phyloP scores from a whole-genome alignment of 176 grass and related monocot genomes.

The Lolium multiflorum region DNA sequence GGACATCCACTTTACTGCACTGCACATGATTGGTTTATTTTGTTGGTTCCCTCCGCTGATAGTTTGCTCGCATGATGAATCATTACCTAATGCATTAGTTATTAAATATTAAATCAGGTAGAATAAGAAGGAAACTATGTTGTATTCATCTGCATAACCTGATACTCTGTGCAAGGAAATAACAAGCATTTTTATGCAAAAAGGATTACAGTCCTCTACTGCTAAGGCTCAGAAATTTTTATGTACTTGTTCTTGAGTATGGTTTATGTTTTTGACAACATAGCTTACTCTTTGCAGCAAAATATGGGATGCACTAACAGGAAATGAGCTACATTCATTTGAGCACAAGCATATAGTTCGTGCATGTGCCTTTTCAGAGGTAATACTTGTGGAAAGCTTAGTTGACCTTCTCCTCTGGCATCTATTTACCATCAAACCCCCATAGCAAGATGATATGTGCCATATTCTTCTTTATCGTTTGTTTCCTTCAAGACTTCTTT shows the following conservation, averaged over 20 bases:
- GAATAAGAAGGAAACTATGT: not conserved
- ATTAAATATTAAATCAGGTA: slow-evolving; percentile 4
- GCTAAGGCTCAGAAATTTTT: slow-evolving; percentile 11
- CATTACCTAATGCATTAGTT: slow-evolving; percentile 7
- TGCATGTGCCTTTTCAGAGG: slow-evolving; percentile 97
- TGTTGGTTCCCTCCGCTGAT: not conserved
- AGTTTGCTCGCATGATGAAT: not conserved
- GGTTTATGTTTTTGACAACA: slow-evolving; percentile 8
- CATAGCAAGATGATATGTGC: not conserved
- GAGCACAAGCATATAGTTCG: slow-evolving; percentile 99
- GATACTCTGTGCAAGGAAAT: not conserved
- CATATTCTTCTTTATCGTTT: not conserved
- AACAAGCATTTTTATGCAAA: not conserved
- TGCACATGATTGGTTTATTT: not conserved
- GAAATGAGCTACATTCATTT: slow-evolving; percentile 90
- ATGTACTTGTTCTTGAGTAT: slow-evolving; percentile 12
- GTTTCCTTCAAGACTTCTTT: not conserved
- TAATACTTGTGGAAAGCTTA: slow-evolving; percentile 30
- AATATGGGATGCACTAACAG: slow-evolving; percentile 96
- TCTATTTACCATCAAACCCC: not conserved
- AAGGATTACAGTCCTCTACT: not conserved
- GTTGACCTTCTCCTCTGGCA: not conserved
- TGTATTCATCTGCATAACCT: not conserved
- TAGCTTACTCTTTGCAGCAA: slow-evolving; percentile 63
- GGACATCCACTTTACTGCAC: not conserved